Evolutionary conservation across 768 basidiomycete species (phyloP).

Genomic region (Serendipita sp.): DNA sequence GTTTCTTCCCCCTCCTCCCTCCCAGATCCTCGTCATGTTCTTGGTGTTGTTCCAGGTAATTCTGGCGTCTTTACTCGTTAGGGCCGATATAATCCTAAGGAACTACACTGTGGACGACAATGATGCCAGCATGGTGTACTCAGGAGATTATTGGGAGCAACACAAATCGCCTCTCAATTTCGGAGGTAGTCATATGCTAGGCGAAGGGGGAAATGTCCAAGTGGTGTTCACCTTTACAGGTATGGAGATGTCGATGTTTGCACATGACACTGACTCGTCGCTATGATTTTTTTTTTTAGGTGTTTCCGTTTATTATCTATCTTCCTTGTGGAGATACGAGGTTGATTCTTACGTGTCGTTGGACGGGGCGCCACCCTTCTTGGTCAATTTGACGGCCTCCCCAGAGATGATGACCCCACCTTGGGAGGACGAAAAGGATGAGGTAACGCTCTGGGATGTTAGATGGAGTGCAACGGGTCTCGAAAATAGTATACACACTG

Average conservation of each 20-base stretch:
- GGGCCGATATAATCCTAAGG: not conserved
- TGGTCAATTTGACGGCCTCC: not conserved
- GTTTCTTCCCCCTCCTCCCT: too few species aligned
- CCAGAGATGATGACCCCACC: not conserved
- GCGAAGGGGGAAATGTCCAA: not conserved
- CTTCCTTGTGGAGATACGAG: not conserved
- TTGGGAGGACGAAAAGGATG: not conserved
- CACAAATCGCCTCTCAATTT: not conserved
- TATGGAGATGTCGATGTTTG: not conserved
- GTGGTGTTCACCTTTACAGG: slow-evolving; percentile 1
- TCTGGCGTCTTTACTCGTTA: not conserved
- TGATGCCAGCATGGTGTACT: not conserved
- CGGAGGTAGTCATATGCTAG: not conserved
- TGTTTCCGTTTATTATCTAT: not conserved
- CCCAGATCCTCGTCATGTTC: too few species aligned
- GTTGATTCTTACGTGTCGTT: not conserved
- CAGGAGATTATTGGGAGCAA: not conserved
- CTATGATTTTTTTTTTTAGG: not conserved
- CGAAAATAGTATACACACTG: not conserved
- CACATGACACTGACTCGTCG: not conserved
- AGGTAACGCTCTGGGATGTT: not conserved
- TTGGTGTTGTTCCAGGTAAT: too few species aligned
- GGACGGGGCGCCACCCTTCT: not conserved
- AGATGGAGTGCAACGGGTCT: not conserved
- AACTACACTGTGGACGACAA: not conserved